Percentiles rank a stretch among this genome's conserved stretches.
Evolutionary conservation across 1,139 yeast species (phyloP).

Genomic region (Chernovozyma sophiae-reginae): DNA sequence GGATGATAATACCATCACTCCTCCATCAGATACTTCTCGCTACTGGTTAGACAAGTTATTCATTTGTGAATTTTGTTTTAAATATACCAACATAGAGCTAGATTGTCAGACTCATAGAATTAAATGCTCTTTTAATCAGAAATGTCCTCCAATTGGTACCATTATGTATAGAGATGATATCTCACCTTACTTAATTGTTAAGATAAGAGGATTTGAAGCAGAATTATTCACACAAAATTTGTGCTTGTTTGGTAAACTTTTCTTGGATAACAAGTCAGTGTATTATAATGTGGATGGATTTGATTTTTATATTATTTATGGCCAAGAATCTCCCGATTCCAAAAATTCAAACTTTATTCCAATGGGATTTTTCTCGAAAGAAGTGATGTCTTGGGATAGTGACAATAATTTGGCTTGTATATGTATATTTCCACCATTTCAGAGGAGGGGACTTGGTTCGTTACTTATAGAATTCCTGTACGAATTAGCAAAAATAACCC

Average conservation of each 20-base stretch:
- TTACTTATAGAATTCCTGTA: conserved; percentile 81
- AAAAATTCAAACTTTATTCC: conserved; percentile 35
- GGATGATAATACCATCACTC: neutral
- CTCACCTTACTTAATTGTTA: conserved; percentile 48
- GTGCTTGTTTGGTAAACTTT: conserved; percentile 80
- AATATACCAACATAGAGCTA: conserved; percentile 51
- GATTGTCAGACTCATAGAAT: conserved; percentile 40
- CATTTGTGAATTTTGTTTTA: conserved; percentile 83
- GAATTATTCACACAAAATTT: conserved; percentile 75
- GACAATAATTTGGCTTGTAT: conserved; percentile 85
- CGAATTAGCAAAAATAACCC: conserved; percentile 50
- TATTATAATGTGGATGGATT: conserved; percentile 75
- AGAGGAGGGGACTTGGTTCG: conserved; percentile 72
- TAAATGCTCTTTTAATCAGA: conserved; percentile 39
- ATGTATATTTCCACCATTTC: conserved; percentile 88
- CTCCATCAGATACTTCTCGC: too few relatives aligned
- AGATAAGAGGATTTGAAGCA: conserved; percentile 61
- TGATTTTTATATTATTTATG: conserved; percentile 74
- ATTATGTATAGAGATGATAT: conserved; percentile 62
- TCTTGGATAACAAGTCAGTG: conserved; percentile 87
- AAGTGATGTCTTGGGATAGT: conserved; percentile 74
- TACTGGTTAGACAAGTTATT: conserved; percentile 59
- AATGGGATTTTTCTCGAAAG: conserved; percentile 92
- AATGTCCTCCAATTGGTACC: conserved; percentile 51
- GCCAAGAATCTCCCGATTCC: conserved; percentile 17